These are phyloP conservation scores for Medicago arabica DNA, from an alignment of 306 rosid species.

Conservation along the genomic window DNA sequence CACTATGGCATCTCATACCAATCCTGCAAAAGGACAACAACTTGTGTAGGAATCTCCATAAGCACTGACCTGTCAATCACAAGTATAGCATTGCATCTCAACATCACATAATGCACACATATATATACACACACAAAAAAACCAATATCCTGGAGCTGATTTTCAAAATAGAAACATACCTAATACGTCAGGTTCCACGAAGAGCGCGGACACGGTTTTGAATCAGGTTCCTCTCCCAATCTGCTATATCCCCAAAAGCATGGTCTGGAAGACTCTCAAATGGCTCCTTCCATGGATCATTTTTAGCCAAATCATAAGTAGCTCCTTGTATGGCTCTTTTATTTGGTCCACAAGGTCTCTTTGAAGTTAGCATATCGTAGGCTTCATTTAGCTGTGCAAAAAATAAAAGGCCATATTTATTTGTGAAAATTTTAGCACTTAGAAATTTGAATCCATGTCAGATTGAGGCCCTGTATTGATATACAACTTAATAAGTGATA, in stretches of 20 bases:
- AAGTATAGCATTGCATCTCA: constrained; percentile 18
- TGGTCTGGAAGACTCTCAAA: constrained; percentile 83
- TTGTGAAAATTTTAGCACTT: constrained; percentile 5
- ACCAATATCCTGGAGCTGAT: background rate
- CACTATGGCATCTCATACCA: constrained; percentile 17
- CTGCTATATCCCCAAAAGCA: constrained; percentile 80
- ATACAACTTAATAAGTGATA: too few relatives aligned
- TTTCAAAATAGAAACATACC: constrained; percentile 33
- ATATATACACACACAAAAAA: background rate
- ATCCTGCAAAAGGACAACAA: constrained; percentile 32
- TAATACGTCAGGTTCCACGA: constrained; percentile 64
- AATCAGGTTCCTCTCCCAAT: constrained; percentile 90
- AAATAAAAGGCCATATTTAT: constrained; percentile 35
- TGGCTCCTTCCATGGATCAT: constrained; percentile 89
- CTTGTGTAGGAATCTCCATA: constrained; percentile 26
- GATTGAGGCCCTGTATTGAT: background rate
- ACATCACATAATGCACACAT: background rate
- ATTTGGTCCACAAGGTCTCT: constrained; percentile 94
- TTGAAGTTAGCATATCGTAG: constrained; percentile 73
- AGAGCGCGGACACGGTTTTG: constrained; percentile 67
- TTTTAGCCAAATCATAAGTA: constrained; percentile 81
- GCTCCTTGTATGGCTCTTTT: constrained; percentile 80
- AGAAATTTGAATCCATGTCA: constrained; percentile 30
- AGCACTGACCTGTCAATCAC: constrained; percentile 39
- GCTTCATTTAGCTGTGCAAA: constrained; percentile 72